phyloP scores from a whole-genome alignment of 2,329 filamentous ascomycete genomes.

The Sarocladium brachiariae region DNA sequence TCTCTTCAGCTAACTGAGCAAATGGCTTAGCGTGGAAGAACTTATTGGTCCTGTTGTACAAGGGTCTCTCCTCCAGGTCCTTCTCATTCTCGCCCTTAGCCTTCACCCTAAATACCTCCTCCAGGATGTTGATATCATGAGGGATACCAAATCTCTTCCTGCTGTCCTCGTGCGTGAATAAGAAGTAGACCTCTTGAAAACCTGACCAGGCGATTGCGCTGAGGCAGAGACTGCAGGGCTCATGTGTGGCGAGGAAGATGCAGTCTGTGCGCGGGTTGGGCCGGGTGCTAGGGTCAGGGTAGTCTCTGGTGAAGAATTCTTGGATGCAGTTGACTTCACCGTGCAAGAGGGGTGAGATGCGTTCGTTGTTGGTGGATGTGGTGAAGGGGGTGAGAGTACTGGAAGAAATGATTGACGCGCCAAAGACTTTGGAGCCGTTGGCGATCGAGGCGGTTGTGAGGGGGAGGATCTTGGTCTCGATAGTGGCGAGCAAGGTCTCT shows the following conservation, averaged over 20 bases:
- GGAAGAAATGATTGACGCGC: conserved; percentile 45
- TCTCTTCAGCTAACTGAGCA: conserved; percentile 29
- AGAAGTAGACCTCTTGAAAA: conserved; percentile 49
- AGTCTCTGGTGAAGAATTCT: conserved; percentile 40
- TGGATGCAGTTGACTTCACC: conserved; percentile 57
- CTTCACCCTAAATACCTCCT: conserved; percentile 46
- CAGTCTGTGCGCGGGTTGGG: conserved; percentile 37
- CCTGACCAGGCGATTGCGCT: conserved; percentile 53
- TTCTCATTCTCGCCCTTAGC: conserved; percentile 30
- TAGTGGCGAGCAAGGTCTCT: conserved; percentile 31
- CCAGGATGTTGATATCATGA: conserved; percentile 50
- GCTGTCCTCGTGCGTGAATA: conserved; percentile 54
- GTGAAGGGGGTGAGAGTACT: conserved; percentile 34
- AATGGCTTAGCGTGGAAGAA: conserved; percentile 44
- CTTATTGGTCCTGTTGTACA: conserved; percentile 51
- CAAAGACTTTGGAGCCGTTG: conserved; percentile 49
- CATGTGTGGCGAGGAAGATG: conserved; percentile 52
- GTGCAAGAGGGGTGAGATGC: conserved; percentile 46
- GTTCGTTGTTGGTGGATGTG: conserved; percentile 50
- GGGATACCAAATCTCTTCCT: conserved; percentile 49
- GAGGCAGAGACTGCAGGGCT: conserved; percentile 51
- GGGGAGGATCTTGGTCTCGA: conserved; percentile 42
- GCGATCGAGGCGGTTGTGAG: conserved; percentile 42
- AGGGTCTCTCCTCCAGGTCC: conserved; percentile 28
- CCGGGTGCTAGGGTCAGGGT: conserved; percentile 27